These are phyloP conservation scores for Mycena belliarum DNA, from an alignment of 768 basidiomycete genomes.

Conservation along the genomic window DNA sequence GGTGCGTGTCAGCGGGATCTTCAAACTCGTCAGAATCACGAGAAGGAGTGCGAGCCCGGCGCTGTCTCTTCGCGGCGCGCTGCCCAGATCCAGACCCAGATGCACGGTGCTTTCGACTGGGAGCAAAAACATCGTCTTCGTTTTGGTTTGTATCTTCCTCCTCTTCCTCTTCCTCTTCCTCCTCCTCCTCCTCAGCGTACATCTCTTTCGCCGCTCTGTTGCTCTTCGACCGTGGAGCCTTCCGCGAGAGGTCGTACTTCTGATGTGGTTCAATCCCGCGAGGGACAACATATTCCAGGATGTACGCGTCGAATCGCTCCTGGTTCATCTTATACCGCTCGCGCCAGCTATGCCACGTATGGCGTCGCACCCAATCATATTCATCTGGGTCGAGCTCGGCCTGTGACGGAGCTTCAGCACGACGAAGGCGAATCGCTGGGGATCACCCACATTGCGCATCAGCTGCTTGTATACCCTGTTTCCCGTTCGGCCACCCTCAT, in stretches of 20 bases:
- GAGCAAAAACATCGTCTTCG: background rate
- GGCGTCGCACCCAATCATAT: conserved; percentile 41
- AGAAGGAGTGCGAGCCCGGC: background rate
- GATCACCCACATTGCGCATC: conserved; percentile 16
- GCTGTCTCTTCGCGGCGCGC: background rate
- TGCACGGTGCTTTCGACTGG: conserved; percentile 3
- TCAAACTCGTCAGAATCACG: background rate
- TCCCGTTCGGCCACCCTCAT: conserved; percentile 42
- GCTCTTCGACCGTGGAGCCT: background rate
- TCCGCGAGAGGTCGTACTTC: conserved; percentile 27
- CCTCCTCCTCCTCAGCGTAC: background rate
- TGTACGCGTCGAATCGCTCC: conserved; percentile 34
- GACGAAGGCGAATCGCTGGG: background rate
- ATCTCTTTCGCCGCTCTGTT: background rate
- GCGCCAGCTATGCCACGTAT: conserved; percentile 50
- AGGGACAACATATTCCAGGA: conserved; percentile 28
- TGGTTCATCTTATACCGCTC: conserved; percentile 46
- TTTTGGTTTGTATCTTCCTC: background rate
- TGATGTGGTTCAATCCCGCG: conserved; percentile 30
- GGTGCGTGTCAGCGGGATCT: too few species aligned
- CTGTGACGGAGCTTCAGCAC: conserved; percentile 3
- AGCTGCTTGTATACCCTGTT: conserved; percentile 36
- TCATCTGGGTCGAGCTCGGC: conserved; percentile 23
- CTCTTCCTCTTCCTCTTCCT: background rate
- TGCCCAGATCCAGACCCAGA: background rate